These are phyloP conservation scores for Strobilomyces dryophilus DNA, from an alignment of 768 basidiomycete genomes.

Conservation along the genomic window DNA sequence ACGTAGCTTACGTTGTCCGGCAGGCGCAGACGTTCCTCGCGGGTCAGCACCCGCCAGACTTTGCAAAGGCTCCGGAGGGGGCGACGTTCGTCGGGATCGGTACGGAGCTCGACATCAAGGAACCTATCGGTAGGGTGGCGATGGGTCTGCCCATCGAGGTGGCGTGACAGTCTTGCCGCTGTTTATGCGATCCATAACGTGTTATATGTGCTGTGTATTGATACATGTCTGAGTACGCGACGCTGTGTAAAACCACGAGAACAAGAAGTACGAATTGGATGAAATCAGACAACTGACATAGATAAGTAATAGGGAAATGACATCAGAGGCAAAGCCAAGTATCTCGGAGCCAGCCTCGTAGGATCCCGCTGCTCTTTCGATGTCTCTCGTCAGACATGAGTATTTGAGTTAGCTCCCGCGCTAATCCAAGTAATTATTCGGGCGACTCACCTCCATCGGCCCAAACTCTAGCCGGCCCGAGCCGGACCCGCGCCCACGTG, in stretches of 20 bases:
- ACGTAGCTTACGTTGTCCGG: conserved; percentile 54
- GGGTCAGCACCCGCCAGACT: conserved; percentile 69
- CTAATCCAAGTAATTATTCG: no score
- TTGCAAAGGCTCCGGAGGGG: conserved; percentile 46
- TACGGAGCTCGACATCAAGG: conserved; percentile 35
- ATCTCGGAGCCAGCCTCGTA: neutral
- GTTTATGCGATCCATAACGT: no score
- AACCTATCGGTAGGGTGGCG: conserved; percentile 33
- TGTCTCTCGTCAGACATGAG: no score
- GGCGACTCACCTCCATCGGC: no score
- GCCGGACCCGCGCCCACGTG: neutral
- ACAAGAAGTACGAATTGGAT: no score
- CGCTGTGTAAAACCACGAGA: no score
- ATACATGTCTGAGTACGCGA: no score
- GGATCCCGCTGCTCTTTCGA: no score
- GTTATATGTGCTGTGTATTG: no score
- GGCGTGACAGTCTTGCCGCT: neutral
- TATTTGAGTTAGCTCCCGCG: neutral
- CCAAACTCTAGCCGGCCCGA: neutral
- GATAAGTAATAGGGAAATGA: no score
- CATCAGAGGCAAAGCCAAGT: neutral
- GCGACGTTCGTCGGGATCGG: conserved; percentile 38
- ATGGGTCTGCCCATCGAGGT: conserved; percentile 39
- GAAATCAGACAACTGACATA: no score
- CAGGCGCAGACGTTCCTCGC: conserved; percentile 61